phyloP scores from a whole-genome alignment of 352 stramenopile genomes.

The Thalassiosira hispida region DNA sequence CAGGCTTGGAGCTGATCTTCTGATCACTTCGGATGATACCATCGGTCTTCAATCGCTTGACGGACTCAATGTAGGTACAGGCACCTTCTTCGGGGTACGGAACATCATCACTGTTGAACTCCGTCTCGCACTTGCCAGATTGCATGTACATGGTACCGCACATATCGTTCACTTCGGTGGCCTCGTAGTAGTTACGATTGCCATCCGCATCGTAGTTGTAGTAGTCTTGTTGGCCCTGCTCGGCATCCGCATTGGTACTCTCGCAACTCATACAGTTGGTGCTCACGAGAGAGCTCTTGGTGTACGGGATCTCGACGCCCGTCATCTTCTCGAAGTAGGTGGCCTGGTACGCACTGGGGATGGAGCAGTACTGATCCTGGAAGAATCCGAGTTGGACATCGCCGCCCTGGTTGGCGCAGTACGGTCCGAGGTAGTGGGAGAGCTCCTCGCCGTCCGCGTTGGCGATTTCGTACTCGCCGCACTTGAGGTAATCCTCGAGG shows the following conservation, averaged over 20 bases:
- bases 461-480: conserved; percentile 46
- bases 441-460: conserved; percentile 42
- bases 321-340: conserved; percentile 55
- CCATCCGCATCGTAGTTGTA: conserved; percentile 60
- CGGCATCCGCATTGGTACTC: background rate
- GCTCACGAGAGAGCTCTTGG: conserved; percentile 55
- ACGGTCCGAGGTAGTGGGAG: conserved; percentile 78
- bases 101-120: conserved; percentile 58
- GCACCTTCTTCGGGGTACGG: conserved; percentile 75
- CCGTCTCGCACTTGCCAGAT: conserved; percentile 79
- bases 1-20: conserved; percentile 64
- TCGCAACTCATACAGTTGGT: conserved; percentile 65
- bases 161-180: conserved; percentile 58
- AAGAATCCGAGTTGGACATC: conserved; percentile 77
- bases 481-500: conserved; percentile 58
- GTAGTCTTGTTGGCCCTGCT: conserved; percentile 24
- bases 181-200: conserved; percentile 52
- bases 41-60: conserved; percentile 79
- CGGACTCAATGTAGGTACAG: conserved; percentile 78
- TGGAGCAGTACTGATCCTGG: conserved; percentile 76
- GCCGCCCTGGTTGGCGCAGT: conserved; percentile 75
- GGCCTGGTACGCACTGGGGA: conserved; percentile 50
- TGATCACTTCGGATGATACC: conserved; percentile 76
- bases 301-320: conserved; percentile 65
- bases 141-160: conserved; percentile 69